Conservation (phyloP, 1,284 basidiomycete species). For the Volvariella volvacea region DNA sequence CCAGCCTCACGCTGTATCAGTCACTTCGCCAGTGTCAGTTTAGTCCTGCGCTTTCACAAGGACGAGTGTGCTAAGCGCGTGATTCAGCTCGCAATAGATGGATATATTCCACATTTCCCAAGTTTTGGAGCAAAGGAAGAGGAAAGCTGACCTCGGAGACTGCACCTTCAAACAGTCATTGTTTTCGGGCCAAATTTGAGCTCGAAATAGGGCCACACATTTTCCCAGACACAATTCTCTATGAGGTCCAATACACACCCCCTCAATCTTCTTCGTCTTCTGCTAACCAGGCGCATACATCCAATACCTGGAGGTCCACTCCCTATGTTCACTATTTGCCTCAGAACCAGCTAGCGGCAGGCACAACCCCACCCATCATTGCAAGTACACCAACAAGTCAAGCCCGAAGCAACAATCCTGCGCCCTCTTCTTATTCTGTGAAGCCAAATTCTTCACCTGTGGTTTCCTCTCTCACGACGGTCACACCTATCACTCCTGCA, state of each 20-base stretch:
- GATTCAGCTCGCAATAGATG: constrained; percentile 58
- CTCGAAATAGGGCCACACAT: constrained; percentile 66
- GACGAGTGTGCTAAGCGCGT: constrained; percentile 5
- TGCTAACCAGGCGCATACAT: constrained; percentile 9
- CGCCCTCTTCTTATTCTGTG: constrained; percentile 8
- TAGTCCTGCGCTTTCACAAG: constrained; percentile 2
- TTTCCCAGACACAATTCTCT: constrained; percentile 58
- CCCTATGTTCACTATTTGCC: background rate
- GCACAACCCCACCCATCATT: constrained; percentile 3
- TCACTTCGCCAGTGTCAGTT: constrained; percentile 64
- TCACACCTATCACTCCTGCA: constrained; percentile 43
- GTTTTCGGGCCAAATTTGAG: constrained; percentile 56
- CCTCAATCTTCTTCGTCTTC: constrained; percentile 12
- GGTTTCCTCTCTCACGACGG: constrained; percentile 33
- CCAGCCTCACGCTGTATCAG: constrained; percentile 49
- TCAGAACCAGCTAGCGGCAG: background rate
- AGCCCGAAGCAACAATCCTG: constrained; percentile 6
- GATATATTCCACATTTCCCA: constrained; percentile 62
- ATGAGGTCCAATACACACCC: constrained; percentile 50
- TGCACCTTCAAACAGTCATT: constrained; percentile 59
- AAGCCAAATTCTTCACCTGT: constrained; percentile 25
- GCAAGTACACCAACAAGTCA: constrained; percentile 10
- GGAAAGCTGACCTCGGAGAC: constrained; percentile 43
- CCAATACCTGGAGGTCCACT: constrained; percentile 4
- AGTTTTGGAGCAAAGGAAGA: constrained; percentile 56